A percentile compares a stretch with the other conserved stretches of the same genome.
Evolutionary conservation across 306 rosid species (phyloP).

Genomic region (Vigna mungo): DNA sequence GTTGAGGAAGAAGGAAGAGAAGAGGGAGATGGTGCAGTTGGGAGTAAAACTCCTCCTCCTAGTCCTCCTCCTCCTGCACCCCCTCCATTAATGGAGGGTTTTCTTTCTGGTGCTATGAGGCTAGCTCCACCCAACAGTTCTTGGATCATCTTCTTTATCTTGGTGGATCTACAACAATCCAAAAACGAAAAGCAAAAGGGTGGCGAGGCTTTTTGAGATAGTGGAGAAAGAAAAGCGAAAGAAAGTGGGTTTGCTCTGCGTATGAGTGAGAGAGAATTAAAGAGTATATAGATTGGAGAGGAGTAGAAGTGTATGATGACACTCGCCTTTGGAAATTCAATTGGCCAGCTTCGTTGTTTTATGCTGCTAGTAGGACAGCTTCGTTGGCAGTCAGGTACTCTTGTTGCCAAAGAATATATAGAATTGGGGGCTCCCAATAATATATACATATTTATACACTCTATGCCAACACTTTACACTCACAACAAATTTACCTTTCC

Average conservation of each 20-base stretch:
- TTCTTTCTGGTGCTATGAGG: constrained; percentile 61
- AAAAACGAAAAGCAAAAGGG: constrained; percentile 72
- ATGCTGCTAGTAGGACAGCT: constrained; percentile 44
- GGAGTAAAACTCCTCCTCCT: constrained; percentile 47
- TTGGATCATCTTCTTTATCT: constrained; percentile 79
- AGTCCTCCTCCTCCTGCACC: constrained; percentile 53
- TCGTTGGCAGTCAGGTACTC: constrained; percentile 50
- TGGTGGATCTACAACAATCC: constrained; percentile 82
- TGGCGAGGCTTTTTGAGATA: constrained; percentile 67
- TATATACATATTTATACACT: constrained; percentile 7
- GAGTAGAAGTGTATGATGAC: constrained; percentile 48
- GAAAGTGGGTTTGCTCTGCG: constrained; percentile 62
- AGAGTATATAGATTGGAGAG: constrained; percentile 36
- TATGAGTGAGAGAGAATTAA: constrained; percentile 38
- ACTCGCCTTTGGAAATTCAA: constrained; percentile 57
- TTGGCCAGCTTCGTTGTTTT: constrained; percentile 51
- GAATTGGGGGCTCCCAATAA: constrained; percentile 43
- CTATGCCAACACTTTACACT: not conserved
- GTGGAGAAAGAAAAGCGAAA: constrained; percentile 68
- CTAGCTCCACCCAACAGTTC: constrained; percentile 81
- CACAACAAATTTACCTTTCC: not conserved
- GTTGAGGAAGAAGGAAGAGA: constrained; percentile 51
- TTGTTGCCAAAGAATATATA: constrained; percentile 56
- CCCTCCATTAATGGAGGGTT: constrained; percentile 62
- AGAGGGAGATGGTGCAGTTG: constrained; percentile 48